Conservation (phyloP, 2,329 filamentous ascomycete species). For the Lomentospora prolificans region DNA sequence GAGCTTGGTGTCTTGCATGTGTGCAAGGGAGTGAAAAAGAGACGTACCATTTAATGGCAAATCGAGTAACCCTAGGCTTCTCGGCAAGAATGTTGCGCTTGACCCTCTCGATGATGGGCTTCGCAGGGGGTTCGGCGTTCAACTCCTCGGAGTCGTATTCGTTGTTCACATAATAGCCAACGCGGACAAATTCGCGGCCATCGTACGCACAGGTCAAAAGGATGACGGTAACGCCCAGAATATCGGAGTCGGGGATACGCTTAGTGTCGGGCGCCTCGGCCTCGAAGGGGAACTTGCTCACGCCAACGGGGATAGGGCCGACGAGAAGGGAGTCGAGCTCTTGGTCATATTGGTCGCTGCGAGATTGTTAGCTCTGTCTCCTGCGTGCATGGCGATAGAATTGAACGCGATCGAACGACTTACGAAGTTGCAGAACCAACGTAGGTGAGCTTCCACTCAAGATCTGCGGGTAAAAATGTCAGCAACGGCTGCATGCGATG, state of each 20-base stretch:
- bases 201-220: slow-evolving; percentile 96
- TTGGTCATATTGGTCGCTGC: slow-evolving; percentile 93
- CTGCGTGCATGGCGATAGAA: neutral
- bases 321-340: slow-evolving; percentile 96
- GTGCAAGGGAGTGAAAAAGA: neutral
- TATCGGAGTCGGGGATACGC: slow-evolving; percentile 88
- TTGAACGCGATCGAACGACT: slow-evolving; percentile 27
- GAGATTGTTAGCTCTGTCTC: neutral
- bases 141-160: slow-evolving; percentile 93
- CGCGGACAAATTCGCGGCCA: slow-evolving; percentile 89
- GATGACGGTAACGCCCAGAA: slow-evolving; percentile 93
- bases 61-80: slow-evolving; percentile 94
- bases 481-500: slow-evolving; percentile 10
- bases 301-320: slow-evolving; percentile 90
- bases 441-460: slow-evolving; percentile 99
- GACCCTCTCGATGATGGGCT: slow-evolving; percentile 87
- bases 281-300: slow-evolving; percentile 98
- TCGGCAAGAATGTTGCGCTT: slow-evolving; percentile 87
- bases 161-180: slow-evolving; percentile 99
- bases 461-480: slow-evolving; percentile 46
- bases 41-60: slow-evolving; percentile 93
- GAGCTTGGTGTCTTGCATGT: neutral
- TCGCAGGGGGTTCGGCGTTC: slow-evolving; percentile 77
- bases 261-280: slow-evolving; percentile 84
- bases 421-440: slow-evolving; percentile 96